phyloP scores from a whole-genome alignment of 2,329 filamentous ascomycete genomes.

The Fusarium luffae region DNA sequence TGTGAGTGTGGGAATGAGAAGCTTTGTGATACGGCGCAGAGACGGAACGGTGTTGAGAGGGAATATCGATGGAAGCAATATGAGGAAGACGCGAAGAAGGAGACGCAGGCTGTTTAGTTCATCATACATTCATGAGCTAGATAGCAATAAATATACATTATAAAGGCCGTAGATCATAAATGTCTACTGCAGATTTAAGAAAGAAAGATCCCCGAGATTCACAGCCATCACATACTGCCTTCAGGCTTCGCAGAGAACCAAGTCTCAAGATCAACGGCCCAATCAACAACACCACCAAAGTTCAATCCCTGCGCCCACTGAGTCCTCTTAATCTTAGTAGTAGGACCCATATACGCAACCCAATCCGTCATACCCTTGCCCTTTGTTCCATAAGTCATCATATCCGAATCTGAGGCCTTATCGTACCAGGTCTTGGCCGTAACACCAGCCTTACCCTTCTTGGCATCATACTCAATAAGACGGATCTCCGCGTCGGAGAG shows the following conservation, averaged over 20 bases:
- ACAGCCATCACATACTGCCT: not conserved
- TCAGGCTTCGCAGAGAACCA: slow-evolving; percentile 40
- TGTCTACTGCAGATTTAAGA: slow-evolving; percentile 22
- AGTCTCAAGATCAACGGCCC: slow-evolving; percentile 47
- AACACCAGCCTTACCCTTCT: slow-evolving; percentile 29
- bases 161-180: not conserved
- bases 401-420: slow-evolving; percentile 39
- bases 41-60: slow-evolving; percentile 57
- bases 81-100: slow-evolving; percentile 39
- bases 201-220: not conserved
- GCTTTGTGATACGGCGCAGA: slow-evolving; percentile 64
- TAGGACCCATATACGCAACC: slow-evolving; percentile 47
- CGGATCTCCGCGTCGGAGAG: slow-evolving; percentile 47
- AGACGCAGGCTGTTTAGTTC: not conserved
- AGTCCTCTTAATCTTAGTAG: slow-evolving; percentile 40
- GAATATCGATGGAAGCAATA: slow-evolving; percentile 62
- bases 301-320: slow-evolving; percentile 40
- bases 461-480: slow-evolving; percentile 41
- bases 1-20: slow-evolving; percentile 63
- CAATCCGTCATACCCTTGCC: slow-evolving; percentile 43
- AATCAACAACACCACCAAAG: slow-evolving; percentile 48
- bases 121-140: slow-evolving; percentile 14
- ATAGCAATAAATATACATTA: slow-evolving; percentile 6
- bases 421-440: slow-evolving; percentile 38
- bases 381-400: slow-evolving; percentile 38